A percentile compares a stretch with the other conserved stretches of the same genome.
Evolutionary conservation across 768 basidiomycete genomes (phyloP).

Genomic region (Russula sp.): DNA sequence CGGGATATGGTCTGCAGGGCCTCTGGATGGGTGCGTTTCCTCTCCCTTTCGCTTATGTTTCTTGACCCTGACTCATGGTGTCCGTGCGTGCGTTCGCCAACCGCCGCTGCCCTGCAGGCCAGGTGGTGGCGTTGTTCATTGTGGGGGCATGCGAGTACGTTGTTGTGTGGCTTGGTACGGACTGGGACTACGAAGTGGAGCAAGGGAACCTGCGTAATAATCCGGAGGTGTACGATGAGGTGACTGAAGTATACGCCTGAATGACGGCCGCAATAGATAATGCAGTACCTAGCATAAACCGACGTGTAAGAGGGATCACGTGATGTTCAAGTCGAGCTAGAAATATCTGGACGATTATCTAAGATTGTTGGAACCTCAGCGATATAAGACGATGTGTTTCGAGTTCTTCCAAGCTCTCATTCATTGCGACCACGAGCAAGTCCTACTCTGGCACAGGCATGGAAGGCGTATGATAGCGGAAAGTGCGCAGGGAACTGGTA

Average conservation of each 20-base stretch:
- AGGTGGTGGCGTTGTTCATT: conserved; percentile 64
- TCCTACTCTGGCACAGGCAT: background rate
- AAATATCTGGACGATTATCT: too few species aligned
- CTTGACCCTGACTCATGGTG: background rate
- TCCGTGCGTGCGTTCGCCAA: background rate
- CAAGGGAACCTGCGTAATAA: conserved; percentile 36
- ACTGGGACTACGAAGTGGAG: conserved; percentile 43
- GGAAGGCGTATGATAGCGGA: background rate
- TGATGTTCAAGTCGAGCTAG: too few species aligned
- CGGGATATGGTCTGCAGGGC: conserved; percentile 41
- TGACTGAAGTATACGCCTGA: conserved; percentile 7
- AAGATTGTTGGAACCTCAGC: too few species aligned
- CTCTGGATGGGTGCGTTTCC: conserved; percentile 42
- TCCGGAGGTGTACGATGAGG: conserved; percentile 7
- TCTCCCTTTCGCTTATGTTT: background rate
- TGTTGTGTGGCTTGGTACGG: conserved; percentile 49
- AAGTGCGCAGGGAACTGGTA: background rate
- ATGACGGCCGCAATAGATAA: background rate
- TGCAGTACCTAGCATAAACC: background rate
- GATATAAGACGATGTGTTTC: too few species aligned
- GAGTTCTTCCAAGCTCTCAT: background rate
- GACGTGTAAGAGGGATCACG: background rate
- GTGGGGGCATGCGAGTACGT: conserved; percentile 65
- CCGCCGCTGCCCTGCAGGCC: conserved; percentile 38
- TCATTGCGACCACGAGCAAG: conserved; percentile 6